A percentile compares a stretch with the other conserved stretches of the same genome.
Conservation (phyloP, 2,329 filamentous ascomycete genomes). For the Nigrospora osmanthi region DNA sequence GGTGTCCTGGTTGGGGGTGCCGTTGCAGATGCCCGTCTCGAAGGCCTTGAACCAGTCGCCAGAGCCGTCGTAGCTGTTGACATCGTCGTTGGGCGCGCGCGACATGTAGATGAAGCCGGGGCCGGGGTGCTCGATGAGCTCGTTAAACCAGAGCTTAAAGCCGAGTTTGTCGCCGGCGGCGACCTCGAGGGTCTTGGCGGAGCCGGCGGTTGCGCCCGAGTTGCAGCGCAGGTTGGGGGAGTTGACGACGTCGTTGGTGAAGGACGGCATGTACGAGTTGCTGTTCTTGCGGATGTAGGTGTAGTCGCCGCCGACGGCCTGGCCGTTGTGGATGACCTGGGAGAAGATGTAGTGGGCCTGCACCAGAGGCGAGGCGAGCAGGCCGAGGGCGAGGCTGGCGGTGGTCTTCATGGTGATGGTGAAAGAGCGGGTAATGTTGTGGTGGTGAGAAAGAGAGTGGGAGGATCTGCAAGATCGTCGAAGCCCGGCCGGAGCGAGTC, state of each 20-base stretch:
- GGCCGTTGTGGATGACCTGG: constrained; percentile 24
- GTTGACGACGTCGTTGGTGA: constrained; percentile 23
- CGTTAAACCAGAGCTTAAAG: constrained; percentile 41
- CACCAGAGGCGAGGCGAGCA: neutral
- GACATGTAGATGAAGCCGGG: constrained; percentile 34
- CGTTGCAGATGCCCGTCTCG: constrained; percentile 16
- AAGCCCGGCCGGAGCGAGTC: no score
- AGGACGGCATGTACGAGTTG: constrained; percentile 29
- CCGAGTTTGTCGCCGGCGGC: constrained; percentile 40
- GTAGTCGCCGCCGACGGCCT: constrained; percentile 30
- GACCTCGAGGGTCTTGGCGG: constrained; percentile 34
- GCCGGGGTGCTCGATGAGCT: constrained; percentile 38
- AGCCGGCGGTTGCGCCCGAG: constrained; percentile 25
- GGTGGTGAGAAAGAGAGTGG: no score
- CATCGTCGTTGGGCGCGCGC: constrained; percentile 18
- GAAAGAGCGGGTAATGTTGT: neutral
- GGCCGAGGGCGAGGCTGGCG: neutral
- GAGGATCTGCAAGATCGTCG: no score
- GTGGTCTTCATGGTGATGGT: neutral
- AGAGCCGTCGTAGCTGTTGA: constrained; percentile 2
- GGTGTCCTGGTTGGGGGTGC: constrained; percentile 4
- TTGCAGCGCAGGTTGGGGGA: constrained; percentile 34
- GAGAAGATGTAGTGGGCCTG: constrained; percentile 4
- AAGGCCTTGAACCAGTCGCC: constrained; percentile 23
- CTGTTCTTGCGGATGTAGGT: constrained; percentile 38